Evolutionary conservation across 352 stramenopile genomes (phyloP), one percentile per base, ranked within the genome.

Genomic region (Blastocystis sp.): DNA sequence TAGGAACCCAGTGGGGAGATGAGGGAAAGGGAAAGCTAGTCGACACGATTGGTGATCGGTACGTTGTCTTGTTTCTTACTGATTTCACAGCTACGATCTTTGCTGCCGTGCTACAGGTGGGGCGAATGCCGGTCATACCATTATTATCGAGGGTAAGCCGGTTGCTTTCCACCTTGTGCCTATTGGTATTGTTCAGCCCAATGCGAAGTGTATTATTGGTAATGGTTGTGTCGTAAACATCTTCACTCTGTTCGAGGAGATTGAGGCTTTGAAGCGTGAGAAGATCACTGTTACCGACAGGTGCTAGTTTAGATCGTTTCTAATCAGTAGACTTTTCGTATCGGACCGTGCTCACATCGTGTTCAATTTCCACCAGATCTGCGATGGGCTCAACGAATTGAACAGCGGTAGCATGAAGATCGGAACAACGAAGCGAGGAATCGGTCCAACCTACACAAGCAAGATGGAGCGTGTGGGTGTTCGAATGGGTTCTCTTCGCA

Each of bases 1-100:
- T 99, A 53, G 97, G 97, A 39, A 95, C 94, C 50, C 96, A 98
- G 90, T 99, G 96, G 96, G 97, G 97, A 47, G 97, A 99, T 91
- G 97, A 99, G 94, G 97, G 97, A 91, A 99, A 99, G 92, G 97
- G 97, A 90, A 99, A 99, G 92, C 94, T 99, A 39, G 96, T 98
- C 39, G 93, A 96, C 90, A 93, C 95, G 34, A 91, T 96, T 16
- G 93, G 91, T 75, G 90, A 94, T 66, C 37, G 87, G 90, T 94
- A 91, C 78, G 91, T 78, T 30, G 13, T 18, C 30, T 34, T 13
- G 41, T 8, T 43, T 75, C 47, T 65, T 47, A 30, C 24, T 24
- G 16, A n/a, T 54, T 50, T 37, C 18, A 62, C 37, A 91, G 70
- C 39, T 91, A 85, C 18, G 90, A 90, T 62, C 45, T 90, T 39